Conservation (phyloP, 768 basidiomycete genomes). For the Coprinellus micaceus region DNA sequence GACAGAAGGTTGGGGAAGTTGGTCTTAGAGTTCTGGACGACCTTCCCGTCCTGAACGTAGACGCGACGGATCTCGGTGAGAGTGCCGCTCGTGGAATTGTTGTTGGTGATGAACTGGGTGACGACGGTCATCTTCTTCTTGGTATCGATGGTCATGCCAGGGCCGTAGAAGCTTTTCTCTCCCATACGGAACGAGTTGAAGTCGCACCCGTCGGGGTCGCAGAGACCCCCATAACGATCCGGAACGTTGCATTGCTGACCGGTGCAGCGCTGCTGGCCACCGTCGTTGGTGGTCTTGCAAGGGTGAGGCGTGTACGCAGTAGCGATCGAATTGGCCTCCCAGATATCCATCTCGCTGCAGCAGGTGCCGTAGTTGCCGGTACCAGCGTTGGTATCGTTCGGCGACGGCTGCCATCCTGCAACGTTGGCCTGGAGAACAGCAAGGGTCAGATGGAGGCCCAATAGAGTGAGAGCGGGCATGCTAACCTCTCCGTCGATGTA, state of each 20-base stretch:
- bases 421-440: constrained; percentile 40
- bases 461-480: background rate
- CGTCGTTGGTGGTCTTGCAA: constrained; percentile 30
- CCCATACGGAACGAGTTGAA: constrained; percentile 63
- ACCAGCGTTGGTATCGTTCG: constrained; percentile 23
- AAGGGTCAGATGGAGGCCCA: background rate
- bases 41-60: constrained; percentile 20
- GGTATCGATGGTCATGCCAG: constrained; percentile 34
- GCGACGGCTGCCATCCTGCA: constrained; percentile 25
- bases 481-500: constrained; percentile 57
- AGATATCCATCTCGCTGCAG: constrained; percentile 49
- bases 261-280: constrained; percentile 38
- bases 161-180: constrained; percentile 43
- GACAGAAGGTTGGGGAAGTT: constrained; percentile 33
- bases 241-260: constrained; percentile 35
- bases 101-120: constrained; percentile 21
- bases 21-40: constrained; percentile 20
- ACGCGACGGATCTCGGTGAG: constrained; percentile 21
- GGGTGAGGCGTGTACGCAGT: constrained; percentile 52
- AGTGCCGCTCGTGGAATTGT: constrained; percentile 17
- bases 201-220: constrained; percentile 58
- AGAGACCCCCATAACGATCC: constrained; percentile 41
- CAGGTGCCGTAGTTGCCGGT: constrained; percentile 22
- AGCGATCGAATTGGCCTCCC: constrained; percentile 53
- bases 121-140: constrained; percentile 23